Base-by-base conservation (phyloP, 192 early-diverging fungal genomes). In the Pilobolus umbonatus region DNA sequence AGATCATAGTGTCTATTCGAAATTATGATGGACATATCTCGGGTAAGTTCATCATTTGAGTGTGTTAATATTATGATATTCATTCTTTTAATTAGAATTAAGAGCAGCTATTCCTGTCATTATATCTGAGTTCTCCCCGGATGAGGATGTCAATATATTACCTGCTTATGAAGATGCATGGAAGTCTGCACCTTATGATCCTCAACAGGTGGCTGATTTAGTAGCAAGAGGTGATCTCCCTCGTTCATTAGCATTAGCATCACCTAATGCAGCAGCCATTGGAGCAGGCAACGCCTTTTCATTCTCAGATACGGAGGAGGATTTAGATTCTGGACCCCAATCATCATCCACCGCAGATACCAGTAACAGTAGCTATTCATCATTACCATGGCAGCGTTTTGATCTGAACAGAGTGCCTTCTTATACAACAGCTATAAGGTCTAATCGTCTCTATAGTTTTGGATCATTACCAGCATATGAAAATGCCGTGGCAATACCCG, bases 1-100 rank as follows among this genome's bases (percentile, higher is more conserved):
- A 67, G 35, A 66, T 76, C 31, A 62, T 45, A 0, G 53, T 76
- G 0, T 46, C 55, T 1, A 49, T 76, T 21, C 21, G 50, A 3
- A 69, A 70, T 53, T 25, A 38, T 15, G 71, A 73, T 49, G 70
- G 70, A 15, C 70, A 72, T 38, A 67, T 72, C 29, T 72, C 70
- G 26, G 67, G 67, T 69, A 52, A 50, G 7, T 8, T 8, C 26
- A 0, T 21, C 3, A 5, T 11, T 1, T 31, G 5, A 11, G 9
- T 39, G 9, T 11, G 24, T 54, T 4, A 22, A 14, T 54, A 26
- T 39, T 44, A 31, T 30, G 19, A 10, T 25, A 38, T 15, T 19
- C 6, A 44, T 25, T 8, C 45, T 15, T 34, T 45, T 29, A 45
- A 30, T 21, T 42, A 65, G 72, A 74, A 54, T 53, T 74, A 53